Evolutionary conservation across 2,329 filamentous ascomycete species (phyloP).

Genomic region (Boeremia lycopersici): DNA sequence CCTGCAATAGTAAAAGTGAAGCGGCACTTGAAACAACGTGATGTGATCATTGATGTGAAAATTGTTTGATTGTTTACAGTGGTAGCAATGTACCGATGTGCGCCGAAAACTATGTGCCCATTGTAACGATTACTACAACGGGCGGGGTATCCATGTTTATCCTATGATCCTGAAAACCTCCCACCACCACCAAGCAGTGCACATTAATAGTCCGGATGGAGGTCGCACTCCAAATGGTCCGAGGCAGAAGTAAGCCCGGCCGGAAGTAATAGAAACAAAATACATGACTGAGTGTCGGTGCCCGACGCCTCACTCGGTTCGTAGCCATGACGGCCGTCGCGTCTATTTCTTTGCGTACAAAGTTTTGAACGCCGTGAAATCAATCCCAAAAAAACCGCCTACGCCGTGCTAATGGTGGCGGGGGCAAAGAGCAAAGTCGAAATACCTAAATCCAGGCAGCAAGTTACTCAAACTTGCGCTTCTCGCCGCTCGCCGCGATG

Average conservation of each 20-base stretch:
- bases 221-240: neutral
- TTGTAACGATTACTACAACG: neutral
- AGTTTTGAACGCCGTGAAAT: slow-evolving; percentile 30
- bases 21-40: neutral
- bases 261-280: neutral
- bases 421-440: slow-evolving; percentile 6
- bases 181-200: neutral
- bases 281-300: neutral
- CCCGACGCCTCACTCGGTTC: slow-evolving; percentile 30
- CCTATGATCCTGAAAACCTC: slow-evolving; percentile 2
- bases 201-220: neutral
- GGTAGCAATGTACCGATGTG: slow-evolving; percentile 7
- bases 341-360: slow-evolving; percentile 40
- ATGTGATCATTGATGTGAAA: neutral
- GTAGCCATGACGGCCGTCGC: slow-evolving; percentile 50
- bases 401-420: slow-evolving; percentile 18
- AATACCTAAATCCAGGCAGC: slow-evolving; percentile 1
- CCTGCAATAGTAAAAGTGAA: neutral
- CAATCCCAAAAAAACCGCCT: slow-evolving; percentile 11
- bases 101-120: slow-evolving; percentile 9
- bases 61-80: slow-evolving; percentile 5
- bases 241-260: neutral
- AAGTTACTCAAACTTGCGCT: slow-evolving; percentile 44
- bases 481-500: slow-evolving; percentile 45
- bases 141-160: slow-evolving; percentile 20